Conservation (phyloP, 2,329 filamentous ascomycete species). For the Penicillium sp. region DNA sequence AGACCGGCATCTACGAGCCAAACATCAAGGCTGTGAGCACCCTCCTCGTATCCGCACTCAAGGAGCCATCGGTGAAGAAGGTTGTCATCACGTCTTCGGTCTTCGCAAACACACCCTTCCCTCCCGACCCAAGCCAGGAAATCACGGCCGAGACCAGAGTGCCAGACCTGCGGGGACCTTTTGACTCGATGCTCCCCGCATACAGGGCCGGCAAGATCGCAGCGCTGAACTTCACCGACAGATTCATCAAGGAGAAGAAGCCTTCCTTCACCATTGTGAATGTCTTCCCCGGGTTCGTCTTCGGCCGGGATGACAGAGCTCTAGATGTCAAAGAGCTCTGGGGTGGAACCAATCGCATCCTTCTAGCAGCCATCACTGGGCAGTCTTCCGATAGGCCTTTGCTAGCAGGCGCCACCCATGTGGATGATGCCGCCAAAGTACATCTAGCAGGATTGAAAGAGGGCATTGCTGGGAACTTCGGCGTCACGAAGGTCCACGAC, state of each 20-base stretch:
- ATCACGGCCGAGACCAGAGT: slow-evolving; percentile 2
- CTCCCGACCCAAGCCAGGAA: background rate
- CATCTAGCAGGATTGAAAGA: no score
- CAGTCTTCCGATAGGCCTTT: no score
- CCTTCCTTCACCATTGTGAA: background rate
- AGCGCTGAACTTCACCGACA: background rate
- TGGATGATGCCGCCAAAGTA: no score
- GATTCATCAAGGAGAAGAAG: slow-evolving; percentile 2
- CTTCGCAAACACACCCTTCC: slow-evolving; percentile 1
- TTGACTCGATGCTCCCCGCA: background rate
- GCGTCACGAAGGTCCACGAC: no score
- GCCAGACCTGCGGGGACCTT: background rate
- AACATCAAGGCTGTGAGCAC: no score
- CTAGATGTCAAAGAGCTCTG: no score
- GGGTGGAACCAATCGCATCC: no score
- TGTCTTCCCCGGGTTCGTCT: slow-evolving; percentile 2
- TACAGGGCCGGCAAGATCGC: slow-evolving; percentile 3
- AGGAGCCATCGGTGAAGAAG: background rate
- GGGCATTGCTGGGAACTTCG: no score
- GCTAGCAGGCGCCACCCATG: no score
- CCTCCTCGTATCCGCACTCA: background rate
- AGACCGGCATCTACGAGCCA: no score
- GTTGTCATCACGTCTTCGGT: slow-evolving; percentile 3
- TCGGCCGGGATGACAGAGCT: slow-evolving; percentile 3
- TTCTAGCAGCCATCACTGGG: no score